Evolutionary conservation across 805 yeast genomes (phyloP).

Genomic region (Komagataella pseudopastoris): DNA sequence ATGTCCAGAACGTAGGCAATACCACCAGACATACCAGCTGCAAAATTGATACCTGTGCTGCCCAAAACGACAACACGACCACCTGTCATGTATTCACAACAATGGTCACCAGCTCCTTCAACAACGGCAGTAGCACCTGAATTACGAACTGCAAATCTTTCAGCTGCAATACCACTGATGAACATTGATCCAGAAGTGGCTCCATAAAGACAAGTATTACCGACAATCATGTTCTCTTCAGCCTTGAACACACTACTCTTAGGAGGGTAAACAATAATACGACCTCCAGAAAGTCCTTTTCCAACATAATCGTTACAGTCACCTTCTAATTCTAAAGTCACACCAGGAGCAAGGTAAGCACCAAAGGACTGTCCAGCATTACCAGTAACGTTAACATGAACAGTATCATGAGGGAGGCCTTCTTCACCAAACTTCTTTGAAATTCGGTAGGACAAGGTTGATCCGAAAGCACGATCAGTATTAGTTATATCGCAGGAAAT

Average conservation of each 20-base stretch:
- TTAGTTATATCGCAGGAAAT: conserved; percentile 88
- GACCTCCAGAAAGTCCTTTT: conserved; percentile 93
- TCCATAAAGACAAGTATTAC: conserved; percentile 96
- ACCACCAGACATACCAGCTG: conserved; percentile 99
- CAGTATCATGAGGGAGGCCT: conserved; percentile 91
- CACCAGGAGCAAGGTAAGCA: conserved; percentile 93
- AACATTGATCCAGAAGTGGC: conserved; percentile 93
- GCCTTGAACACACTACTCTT: conserved; percentile 73
- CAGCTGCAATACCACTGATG: conserved; percentile 96
- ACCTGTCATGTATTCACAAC: conserved; percentile 99
- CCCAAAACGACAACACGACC: conserved; percentile 94
- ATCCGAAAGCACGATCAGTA: conserved; percentile 93
- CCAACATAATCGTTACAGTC: conserved; percentile 98
- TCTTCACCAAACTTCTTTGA: conserved; percentile 88
- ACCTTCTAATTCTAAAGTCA: conserved; percentile 90
- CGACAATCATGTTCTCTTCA: conserved; percentile 91
- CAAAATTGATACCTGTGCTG: conserved; percentile 82
- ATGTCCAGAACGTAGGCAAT: conserved; percentile 92
- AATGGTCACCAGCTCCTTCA: conserved; percentile 97
- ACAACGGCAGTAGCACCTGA: conserved; percentile 96
- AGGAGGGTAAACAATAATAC: conserved; percentile 87
- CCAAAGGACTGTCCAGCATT: conserved; percentile 98
- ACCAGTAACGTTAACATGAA: conserved; percentile 83
- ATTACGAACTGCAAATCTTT: conserved; percentile 95
- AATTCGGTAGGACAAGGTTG: conserved; percentile 87